These are phyloP conservation scores for Aspergillus pseudoterreus DNA, from an alignment of 2,329 filamentous ascomycete species.

Conservation along the genomic window DNA sequence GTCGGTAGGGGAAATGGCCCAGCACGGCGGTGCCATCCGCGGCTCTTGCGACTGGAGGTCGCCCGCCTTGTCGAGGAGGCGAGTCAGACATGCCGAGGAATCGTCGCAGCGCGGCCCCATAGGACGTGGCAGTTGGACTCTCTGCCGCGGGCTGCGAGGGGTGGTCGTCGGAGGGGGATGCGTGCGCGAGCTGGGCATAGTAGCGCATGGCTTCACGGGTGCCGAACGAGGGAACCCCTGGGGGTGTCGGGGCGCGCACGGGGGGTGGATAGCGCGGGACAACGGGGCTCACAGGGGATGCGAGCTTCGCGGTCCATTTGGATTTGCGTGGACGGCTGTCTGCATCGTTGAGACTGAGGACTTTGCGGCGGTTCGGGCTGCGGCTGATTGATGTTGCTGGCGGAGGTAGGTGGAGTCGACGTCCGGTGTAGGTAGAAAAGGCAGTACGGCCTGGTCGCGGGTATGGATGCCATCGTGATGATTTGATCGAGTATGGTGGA, in stretches of 20 bases:
- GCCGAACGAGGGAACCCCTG: constrained; percentile 44
- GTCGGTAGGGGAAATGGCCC: constrained; percentile 37
- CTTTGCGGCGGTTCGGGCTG: constrained; percentile 13
- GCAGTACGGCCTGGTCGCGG: constrained; percentile 10
- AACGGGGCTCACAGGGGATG: constrained; percentile 27
- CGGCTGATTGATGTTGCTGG: neutral
- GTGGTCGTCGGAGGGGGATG: neutral
- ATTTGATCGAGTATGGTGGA: constrained; percentile 4
- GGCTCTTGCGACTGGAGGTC: constrained; percentile 23
- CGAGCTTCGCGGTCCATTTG: constrained; percentile 20
- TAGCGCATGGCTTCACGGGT: constrained; percentile 36
- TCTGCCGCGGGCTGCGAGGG: neutral
- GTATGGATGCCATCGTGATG: constrained; percentile 19
- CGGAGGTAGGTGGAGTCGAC: neutral
- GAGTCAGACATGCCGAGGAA: constrained; percentile 26
- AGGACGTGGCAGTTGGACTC: constrained; percentile 14
- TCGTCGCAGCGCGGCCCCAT: constrained; percentile 25
- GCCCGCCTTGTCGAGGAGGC: constrained; percentile 16
- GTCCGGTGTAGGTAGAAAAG: neutral
- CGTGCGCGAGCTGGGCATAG: constrained; percentile 16
- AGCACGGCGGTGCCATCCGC: constrained; percentile 40
- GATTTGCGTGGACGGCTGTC: constrained; percentile 16
- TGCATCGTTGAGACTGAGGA: constrained; percentile 24
- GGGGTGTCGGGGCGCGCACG: constrained; percentile 37
- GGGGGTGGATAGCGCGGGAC: constrained; percentile 38